Conservation (phyloP, 805 yeast genomes). For the Sporopachydermia quercuum region DNA sequence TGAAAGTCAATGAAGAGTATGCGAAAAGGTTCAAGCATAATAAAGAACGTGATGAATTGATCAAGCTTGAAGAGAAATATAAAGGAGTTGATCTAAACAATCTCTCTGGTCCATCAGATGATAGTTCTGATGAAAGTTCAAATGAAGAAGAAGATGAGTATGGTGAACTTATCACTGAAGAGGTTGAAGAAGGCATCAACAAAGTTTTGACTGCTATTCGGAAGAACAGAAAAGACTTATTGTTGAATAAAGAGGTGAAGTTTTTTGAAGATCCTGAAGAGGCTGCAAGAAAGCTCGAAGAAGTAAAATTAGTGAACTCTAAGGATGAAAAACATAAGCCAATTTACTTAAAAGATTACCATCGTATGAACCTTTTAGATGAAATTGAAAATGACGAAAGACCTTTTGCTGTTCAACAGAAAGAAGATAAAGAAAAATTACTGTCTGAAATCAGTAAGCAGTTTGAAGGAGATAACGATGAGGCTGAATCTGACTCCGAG, state of each 20-base stretch:
- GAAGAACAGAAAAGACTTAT: conserved; percentile 40
- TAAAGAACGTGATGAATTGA: conserved; percentile 18
- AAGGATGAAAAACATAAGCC: conserved; percentile 46
- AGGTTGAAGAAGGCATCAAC: conserved; percentile 66
- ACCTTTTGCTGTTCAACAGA: conserved; percentile 62
- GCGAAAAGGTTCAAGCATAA: conserved; percentile 17
- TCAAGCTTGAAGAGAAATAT: conserved; percentile 13
- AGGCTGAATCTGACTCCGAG: conserved; percentile 28
- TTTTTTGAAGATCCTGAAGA: conserved; percentile 60
- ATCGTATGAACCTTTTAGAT: conserved; percentile 61
- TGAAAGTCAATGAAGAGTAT: conserved; percentile 13
- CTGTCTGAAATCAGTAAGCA: conserved; percentile 65
- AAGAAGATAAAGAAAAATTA: conserved; percentile 60
- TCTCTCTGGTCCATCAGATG: conserved; percentile 11
- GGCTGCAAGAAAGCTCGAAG: conserved; percentile 18
- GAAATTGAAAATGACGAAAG: conserved; percentile 35
- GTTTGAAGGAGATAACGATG: conserved; percentile 31
- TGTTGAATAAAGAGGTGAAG: conserved; percentile 52
- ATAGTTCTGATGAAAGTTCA: conserved; percentile 21
- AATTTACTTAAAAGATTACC: conserved; percentile 81
- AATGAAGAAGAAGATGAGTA: conserved; percentile 78
- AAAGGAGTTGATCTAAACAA: conserved; percentile 16
- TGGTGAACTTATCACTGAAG: conserved; percentile 78
- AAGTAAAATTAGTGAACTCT: conserved; percentile 13
- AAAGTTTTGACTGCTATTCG: conserved; percentile 59